These are phyloP conservation scores for Ophiosphaerella korrae DNA, from an alignment of 2,329 filamentous ascomycete species.

Conservation along the genomic window DNA sequence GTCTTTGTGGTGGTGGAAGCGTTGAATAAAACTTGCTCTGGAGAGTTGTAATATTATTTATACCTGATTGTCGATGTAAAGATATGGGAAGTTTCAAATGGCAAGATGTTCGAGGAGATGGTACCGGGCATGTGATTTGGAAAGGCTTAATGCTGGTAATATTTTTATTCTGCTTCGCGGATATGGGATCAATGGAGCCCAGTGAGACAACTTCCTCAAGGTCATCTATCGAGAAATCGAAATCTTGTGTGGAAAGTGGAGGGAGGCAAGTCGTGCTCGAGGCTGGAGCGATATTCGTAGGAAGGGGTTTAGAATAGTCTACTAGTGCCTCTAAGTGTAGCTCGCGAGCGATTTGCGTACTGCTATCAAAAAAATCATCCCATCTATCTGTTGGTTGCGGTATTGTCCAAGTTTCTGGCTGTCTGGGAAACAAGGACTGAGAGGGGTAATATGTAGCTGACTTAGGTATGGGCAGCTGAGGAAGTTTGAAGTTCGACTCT, in stretches of 20 bases:
- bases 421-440: background rate
- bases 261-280: slow-evolving; percentile 12
- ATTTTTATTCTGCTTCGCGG: background rate
- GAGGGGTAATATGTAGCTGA: background rate
- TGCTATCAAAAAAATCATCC: slow-evolving; percentile 52
- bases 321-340: slow-evolving; percentile 30
- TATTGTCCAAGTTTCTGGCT: background rate
- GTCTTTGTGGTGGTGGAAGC: slow-evolving; percentile 2
- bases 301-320: background rate
- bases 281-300: background rate
- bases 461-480: slow-evolving; percentile 32
- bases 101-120: background rate
- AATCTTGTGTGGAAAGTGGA: slow-evolving; percentile 47
- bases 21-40: background rate
- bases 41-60: too few species aligned
- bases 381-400: slow-evolving; percentile 27
- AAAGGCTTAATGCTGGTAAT: background rate
- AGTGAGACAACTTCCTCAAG: slow-evolving; percentile 35
- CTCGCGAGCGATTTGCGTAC: slow-evolving; percentile 53
- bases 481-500: slow-evolving; percentile 32
- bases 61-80: background rate
- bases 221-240: slow-evolving; percentile 50
- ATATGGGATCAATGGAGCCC: background rate
- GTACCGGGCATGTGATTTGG: background rate
- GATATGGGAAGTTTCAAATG: background rate